A percentile compares a stretch with the other conserved stretches of the same genome.
phyloP scores from a whole-genome alignment of 106 monocot genomes.

The Agapanthus africanus region DNA sequence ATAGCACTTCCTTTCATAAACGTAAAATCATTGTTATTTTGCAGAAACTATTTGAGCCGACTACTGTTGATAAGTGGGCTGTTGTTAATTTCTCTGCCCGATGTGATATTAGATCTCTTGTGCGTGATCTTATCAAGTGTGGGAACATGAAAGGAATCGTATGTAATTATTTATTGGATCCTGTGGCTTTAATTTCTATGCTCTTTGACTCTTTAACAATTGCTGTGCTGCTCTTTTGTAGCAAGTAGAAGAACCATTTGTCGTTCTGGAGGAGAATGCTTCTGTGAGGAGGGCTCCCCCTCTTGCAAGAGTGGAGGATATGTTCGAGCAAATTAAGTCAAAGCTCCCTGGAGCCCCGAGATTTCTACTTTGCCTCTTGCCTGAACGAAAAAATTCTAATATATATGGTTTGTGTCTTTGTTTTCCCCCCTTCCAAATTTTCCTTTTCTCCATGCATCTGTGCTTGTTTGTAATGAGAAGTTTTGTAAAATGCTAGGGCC shows the following conservation, averaged over 20 bases:
- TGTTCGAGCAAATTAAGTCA: conserved; percentile 52
- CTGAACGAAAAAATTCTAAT: conserved; percentile 83
- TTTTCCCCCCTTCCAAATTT: background rate
- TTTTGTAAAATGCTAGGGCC: conserved; percentile 42
- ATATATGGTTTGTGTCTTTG: conserved; percentile 67
- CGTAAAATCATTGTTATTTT: background rate
- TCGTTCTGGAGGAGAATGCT: conserved; percentile 56
- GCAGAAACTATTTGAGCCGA: conserved; percentile 56
- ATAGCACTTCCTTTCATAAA: background rate
- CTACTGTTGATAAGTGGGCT: conserved; percentile 50
- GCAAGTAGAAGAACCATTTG: conserved; percentile 62
- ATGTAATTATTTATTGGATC: conserved; percentile 10
- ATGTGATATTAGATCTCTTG: conserved; percentile 44
- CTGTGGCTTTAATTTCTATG: background rate
- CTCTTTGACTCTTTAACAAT: background rate
- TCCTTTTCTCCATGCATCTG: background rate
- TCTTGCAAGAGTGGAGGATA: conserved; percentile 55
- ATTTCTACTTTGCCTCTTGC: conserved; percentile 81
- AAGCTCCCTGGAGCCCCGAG: conserved; percentile 55
- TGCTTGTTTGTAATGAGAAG: conserved; percentile 4
- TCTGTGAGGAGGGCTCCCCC: conserved; percentile 44
- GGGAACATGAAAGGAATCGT: conserved; percentile 84
- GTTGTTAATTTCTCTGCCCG: conserved; percentile 86
- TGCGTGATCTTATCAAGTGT: conserved; percentile 65
- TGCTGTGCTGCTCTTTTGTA: conserved; percentile 11